Base-by-base conservation (phyloP, 1,284 basidiomycete genomes). In the Naganishia cerealis region DNA sequence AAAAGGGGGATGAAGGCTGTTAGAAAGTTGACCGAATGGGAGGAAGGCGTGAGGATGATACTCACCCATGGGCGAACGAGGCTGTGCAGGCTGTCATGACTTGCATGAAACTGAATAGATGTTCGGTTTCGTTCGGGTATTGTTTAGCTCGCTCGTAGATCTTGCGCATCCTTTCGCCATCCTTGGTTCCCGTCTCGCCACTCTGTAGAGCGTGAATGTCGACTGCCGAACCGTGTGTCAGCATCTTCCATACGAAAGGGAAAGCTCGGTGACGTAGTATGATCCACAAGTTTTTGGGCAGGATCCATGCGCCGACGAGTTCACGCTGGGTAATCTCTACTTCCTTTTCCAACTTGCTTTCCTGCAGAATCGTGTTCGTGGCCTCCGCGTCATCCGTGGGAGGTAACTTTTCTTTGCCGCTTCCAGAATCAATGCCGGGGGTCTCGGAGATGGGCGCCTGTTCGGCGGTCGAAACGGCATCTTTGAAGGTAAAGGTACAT, bases 81-180 rank as follows among this genome's bases (percentile, higher is more conserved):
- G 81, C 81, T 67, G 80, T 82, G 72, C 82, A 83, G n/a, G 82
- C 82, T 16, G 83, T 84, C 66, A 84, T 68, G 65, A 84, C 82
- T 70, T 84, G 83, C 55, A 84, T 76, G 77, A 83, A 84, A 24
- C 82, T 82, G 79, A 78, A 84, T 39, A 80, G 70, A 73, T 83
- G 82, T 72, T 84, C 83, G 61, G 81, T 81, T 73, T 81, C 81
- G 74, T 84, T 84, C 68, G 76, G 76, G 76, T 83, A 83, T 69
- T 82, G 81, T 58, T 74, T 75, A 57, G 81, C 78, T 33, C 74
- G 73, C 26, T 75, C 72, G 74, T 83, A 80, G 70, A 83, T 79
- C 38, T 72, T 72, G n/a, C 71, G 69, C 68, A 83, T 77, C 15
- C 80, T 75, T 1, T 71, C 70, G 18, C 71, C 74, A 46, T 81